phyloP scores from a whole-genome alignment of 2,329 filamentous ascomycete species.

The Orbilia quercus region DNA sequence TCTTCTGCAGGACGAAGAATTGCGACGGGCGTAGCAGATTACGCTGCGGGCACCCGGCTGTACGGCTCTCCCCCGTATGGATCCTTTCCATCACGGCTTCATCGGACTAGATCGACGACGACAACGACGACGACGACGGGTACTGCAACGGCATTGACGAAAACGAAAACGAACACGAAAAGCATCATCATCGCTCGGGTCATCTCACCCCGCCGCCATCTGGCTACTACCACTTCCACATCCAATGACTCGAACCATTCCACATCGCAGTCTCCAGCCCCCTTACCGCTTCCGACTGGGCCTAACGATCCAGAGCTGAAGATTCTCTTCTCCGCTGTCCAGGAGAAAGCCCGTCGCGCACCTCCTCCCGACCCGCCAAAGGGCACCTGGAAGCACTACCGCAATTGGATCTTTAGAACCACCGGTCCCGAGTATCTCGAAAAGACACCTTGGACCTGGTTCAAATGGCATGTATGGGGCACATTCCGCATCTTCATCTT shows the following conservation, averaged over 20 bases:
- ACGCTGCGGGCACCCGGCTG: constrained; percentile 19
- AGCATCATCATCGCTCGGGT: constrained; percentile 11
- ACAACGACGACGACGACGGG: background rate
- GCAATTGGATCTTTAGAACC: constrained; percentile 38
- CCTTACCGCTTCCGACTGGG: constrained; percentile 29
- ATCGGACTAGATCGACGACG: constrained; percentile 26
- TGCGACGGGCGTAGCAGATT: constrained; percentile 31
- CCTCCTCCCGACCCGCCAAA: constrained; percentile 42
- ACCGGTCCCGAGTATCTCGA: constrained; percentile 39
- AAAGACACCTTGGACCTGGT: constrained; percentile 46
- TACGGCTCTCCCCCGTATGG: constrained; percentile 31
- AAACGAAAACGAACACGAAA: no score
- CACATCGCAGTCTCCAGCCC: constrained; percentile 11
- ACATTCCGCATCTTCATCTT: constrained; percentile 39
- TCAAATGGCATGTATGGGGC: constrained; percentile 42
- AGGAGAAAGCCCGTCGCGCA: constrained; percentile 31
- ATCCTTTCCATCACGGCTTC: constrained; percentile 26
- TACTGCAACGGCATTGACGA: no score
- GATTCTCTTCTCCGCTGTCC: constrained; percentile 37
- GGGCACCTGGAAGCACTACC: constrained; percentile 43
- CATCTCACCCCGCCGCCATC: constrained; percentile 16
- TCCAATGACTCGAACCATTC: constrained; percentile 3
- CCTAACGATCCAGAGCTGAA: constrained; percentile 44
- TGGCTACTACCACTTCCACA: constrained; percentile 22
- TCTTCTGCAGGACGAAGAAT: constrained; percentile 28